Percentiles rank a stretch among this genome's conserved stretches.
Evolutionary conservation across 331 rosid genomes (phyloP).

Genomic region (Arachis monticola): DNA sequence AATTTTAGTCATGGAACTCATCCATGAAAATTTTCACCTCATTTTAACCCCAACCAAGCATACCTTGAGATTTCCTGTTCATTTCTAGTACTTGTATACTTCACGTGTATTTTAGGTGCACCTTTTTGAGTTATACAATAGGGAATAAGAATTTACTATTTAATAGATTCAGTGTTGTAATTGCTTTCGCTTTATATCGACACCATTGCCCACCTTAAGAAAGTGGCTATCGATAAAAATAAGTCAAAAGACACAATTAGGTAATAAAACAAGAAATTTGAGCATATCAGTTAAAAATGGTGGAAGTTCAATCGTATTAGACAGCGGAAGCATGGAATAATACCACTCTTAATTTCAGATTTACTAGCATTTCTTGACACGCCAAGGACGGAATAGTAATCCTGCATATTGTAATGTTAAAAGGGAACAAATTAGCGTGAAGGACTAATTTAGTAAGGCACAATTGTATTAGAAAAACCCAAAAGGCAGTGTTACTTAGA

Average conservation of each 20-base stretch:
- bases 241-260: slow-evolving; percentile 16
- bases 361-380: slow-evolving; percentile 86
- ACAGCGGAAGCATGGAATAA: slow-evolving; percentile 29
- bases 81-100: slow-evolving; percentile 1
- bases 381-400: slow-evolving; percentile 90
- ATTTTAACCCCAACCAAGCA: too few species aligned
- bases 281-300: neutral
- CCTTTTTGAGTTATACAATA: neutral
- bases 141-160: slow-evolving; percentile 14
- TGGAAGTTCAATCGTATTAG: slow-evolving; percentile 5
- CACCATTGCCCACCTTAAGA: neutral
- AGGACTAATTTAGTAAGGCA: slow-evolving; percentile 3
- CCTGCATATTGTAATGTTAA: slow-evolving; percentile 54
- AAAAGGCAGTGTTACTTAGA: slow-evolving; percentile 22
- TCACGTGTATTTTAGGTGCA: neutral
- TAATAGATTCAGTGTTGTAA: neutral
- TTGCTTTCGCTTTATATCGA: slow-evolving; percentile 30
- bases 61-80: neutral
- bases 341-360: slow-evolving; percentile 97
- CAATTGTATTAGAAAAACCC: slow-evolving; percentile 2
- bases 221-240: neutral
- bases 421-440: slow-evolving; percentile 9
- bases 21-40: too few species aligned
- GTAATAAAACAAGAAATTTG: slow-evolving; percentile 20
- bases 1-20: too few species aligned